These are phyloP conservation scores for Brassica nigra DNA, from an alignment of 345 rosid species.

Conservation along the genomic window DNA sequence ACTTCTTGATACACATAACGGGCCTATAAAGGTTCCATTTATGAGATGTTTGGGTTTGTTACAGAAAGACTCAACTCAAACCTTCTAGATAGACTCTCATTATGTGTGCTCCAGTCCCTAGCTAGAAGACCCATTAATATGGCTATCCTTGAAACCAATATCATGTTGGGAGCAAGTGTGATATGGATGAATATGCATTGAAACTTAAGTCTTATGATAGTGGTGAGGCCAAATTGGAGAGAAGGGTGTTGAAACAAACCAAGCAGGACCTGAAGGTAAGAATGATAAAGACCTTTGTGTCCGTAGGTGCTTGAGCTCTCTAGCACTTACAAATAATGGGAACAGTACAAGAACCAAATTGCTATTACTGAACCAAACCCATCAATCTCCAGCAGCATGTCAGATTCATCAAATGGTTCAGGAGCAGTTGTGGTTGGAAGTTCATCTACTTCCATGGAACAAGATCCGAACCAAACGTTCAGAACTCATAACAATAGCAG, in stretches of 20 bases:
- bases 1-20: not conserved
- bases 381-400: conserved; percentile 39
- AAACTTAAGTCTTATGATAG: too few species aligned
- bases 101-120: not conserved
- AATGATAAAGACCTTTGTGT: too few species aligned
- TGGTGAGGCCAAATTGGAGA: too few species aligned
- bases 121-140: not conserved
- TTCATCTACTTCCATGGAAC: conserved; percentile 33
- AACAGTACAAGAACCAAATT: conserved; percentile 43
- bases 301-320: too few species aligned
- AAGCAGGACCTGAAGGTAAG: too few species aligned
- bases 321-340: conserved; percentile 30
- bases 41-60: not conserved
- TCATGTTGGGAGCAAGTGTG: too few species aligned
- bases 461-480: conserved; percentile 41
- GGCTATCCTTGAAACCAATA: too few species aligned
- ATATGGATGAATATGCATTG: too few species aligned
- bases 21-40: not conserved
- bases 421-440: too few species aligned
- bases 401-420: too few species aligned
- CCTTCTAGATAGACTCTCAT: not conserved
- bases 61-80: not conserved
- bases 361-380: conserved; percentile 44
- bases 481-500: conserved; percentile 36
- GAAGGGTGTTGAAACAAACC: too few species aligned